Evolutionary conservation across 176 grass and related monocot species (phyloP).

Genomic region (Puccinellia tenuiflora): DNA sequence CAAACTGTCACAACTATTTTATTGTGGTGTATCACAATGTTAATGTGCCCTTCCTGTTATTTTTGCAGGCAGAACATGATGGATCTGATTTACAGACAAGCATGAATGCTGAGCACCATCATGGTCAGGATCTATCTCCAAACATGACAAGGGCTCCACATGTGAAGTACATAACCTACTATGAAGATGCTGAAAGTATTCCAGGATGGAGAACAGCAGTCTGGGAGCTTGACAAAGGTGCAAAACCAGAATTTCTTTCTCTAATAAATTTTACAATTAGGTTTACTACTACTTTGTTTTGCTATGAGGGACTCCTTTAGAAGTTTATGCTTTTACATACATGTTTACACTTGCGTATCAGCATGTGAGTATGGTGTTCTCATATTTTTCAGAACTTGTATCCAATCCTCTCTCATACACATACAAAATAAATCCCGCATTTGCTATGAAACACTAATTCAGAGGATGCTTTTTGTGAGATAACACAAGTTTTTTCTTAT

Average conservation of each 20-base stretch:
- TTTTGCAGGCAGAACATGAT: constrained; percentile 86
- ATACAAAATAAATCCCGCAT: neutral
- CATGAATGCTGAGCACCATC: constrained; percentile 58
- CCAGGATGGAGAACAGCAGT: constrained; percentile 82
- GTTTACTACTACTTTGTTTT: neutral
- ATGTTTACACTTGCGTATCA: constrained; percentile 15
- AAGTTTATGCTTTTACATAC: constrained; percentile 6
- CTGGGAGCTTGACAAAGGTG: constrained; percentile 95
- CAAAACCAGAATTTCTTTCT: constrained; percentile 16
- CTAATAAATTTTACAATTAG: constrained; percentile 5
- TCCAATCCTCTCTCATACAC: neutral
- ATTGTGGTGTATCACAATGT: neutral
- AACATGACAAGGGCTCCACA: constrained; percentile 72
- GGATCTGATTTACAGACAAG: constrained; percentile 85
- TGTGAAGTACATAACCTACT: constrained; percentile 96
- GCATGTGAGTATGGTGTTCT: neutral
- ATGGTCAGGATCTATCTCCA: constrained; percentile 55
- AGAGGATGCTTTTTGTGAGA: neutral
- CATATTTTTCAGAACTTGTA: neutral
- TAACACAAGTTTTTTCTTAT: constrained; percentile 24
- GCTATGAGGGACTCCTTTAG: neutral
- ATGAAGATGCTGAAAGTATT: constrained; percentile 94
- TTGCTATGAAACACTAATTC: neutral
- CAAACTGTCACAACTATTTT: neutral
- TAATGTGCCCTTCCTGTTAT: neutral